A percentile compares a stretch with the other conserved stretches of the same genome.
phyloP scores from a whole-genome alignment of 2,329 filamentous ascomycete genomes.

The Aspergillus candidus region DNA sequence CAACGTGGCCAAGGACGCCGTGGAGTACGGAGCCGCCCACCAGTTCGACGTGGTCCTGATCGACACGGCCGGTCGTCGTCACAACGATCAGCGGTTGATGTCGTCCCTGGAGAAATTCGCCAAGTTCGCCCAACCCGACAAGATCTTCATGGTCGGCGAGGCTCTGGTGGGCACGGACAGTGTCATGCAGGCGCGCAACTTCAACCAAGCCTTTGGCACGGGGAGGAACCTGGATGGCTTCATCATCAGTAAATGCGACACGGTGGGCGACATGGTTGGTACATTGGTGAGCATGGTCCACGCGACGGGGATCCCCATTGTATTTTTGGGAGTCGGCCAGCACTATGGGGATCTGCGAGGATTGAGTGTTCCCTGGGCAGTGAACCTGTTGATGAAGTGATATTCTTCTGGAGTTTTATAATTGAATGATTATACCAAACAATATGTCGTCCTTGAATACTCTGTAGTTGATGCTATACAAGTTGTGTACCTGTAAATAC shows the following conservation, averaged over 20 bases:
- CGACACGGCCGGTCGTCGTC: conserved; percentile 87
- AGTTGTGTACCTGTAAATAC: too few relatives aligned
- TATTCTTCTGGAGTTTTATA: neutral
- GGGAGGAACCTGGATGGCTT: conserved; percentile 83
- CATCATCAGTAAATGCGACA: conserved; percentile 98
- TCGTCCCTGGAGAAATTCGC: conserved; percentile 95
- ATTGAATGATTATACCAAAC: too few relatives aligned
- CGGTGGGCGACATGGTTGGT: conserved; percentile 97
- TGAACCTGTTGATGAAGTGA: conserved; percentile 54
- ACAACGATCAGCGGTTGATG: conserved; percentile 96
- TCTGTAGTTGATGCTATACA: too few relatives aligned
- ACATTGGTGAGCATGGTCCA: conserved; percentile 96
- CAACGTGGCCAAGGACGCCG: conserved; percentile 88
- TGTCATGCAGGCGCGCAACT: conserved; percentile 92
- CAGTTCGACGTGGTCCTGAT: conserved; percentile 91
- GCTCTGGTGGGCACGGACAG: conserved; percentile 93
- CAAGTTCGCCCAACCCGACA: conserved; percentile 91
- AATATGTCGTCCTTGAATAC: too few relatives aligned
- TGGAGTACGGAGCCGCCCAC: conserved; percentile 67
- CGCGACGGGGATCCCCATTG: conserved; percentile 89
- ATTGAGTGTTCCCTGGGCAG: conserved; percentile 59
- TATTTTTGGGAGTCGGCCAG: conserved; percentile 75
- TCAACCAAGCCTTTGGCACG: conserved; percentile 84
- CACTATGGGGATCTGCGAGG: conserved; percentile 61
- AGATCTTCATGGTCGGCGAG: conserved; percentile 95